Percentiles rank a stretch among this genome's conserved stretches.
Conservation (phyloP, 73 alveolate species). For the Strombidium stylifer region DNA sequence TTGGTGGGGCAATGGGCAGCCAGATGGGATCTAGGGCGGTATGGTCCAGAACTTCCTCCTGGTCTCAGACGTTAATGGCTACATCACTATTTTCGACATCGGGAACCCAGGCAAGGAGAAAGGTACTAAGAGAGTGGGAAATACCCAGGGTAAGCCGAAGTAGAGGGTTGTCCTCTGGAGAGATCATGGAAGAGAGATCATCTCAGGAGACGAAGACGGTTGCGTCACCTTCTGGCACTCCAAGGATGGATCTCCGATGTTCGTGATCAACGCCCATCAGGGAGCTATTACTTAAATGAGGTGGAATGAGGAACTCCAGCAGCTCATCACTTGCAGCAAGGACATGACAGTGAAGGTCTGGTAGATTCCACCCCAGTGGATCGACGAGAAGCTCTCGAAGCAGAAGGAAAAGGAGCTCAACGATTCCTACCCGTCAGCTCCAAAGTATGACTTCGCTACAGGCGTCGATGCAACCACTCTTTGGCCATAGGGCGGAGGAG, state of each 20-base stretch:
- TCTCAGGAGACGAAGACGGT: conserved; percentile 73
- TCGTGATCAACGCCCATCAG: conserved; percentile 75
- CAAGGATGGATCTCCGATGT: conserved; percentile 66
- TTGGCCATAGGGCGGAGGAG: no score
- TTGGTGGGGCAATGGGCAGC: no score
- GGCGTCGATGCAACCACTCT: no score
- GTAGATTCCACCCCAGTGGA: conserved; percentile 77
- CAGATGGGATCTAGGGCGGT: no score
- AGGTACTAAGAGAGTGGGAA: conserved; percentile 61
- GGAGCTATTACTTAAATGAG: conserved; percentile 64
- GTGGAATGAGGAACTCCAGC: conserved; percentile 46
- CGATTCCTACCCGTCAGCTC: no score
- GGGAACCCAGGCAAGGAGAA: conserved; percentile 74
- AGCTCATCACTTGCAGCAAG: conserved; percentile 66
- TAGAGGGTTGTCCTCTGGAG: conserved; percentile 50
- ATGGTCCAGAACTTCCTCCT: conserved; percentile 49
- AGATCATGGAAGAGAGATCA: conserved; percentile 55
- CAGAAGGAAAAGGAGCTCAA: not conserved
- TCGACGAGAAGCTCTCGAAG: conserved; percentile 45
- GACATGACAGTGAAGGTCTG: conserved; percentile 72
- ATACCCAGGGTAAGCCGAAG: conserved; percentile 54
- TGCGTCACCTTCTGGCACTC: conserved; percentile 73
- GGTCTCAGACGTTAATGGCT: conserved; percentile 69
- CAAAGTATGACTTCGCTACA: no score
- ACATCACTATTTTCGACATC: conserved; percentile 65